Evolutionary conservation across 1,139 yeast species (phyloP), one percentile per base, ranked within the genome.

Genomic region (Pichiaceae sp.): DNA sequence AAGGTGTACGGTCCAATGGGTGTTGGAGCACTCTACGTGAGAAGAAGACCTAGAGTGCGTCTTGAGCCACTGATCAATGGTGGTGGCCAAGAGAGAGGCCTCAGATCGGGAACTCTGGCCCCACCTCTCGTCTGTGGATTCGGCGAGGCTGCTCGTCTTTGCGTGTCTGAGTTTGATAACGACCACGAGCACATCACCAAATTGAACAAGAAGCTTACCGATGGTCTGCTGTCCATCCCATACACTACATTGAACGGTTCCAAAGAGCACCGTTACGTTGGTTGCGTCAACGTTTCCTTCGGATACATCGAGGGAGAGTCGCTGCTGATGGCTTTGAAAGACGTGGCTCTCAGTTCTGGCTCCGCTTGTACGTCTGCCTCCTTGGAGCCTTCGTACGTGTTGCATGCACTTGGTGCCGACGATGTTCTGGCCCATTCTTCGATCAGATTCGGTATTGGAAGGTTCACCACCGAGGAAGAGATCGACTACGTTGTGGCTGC

Each of bases 291-390:
- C 59, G 78, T 91, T 45, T 89, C 97, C 7, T 91, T 91, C 64
- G 97, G 97, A 7, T 91, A 89, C 57, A 83, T 91, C 50, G 99
- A 91, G 67, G 99, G 99, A 50, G 99, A 91, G 64, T 89, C 97
- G 0, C 70, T 91, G 50, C 69, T 91, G 52, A 91, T 91, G 99
- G 98, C 98, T 1, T 74, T 91, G 56, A 89, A 91, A 57, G 98
- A 91, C 59, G 86, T 91, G 56, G 98, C 98, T 0, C 72, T 91
- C 48, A 82, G 95, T 43, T 85, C 96, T 3, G 98, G 98, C 26
- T 86, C 96, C n/a, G 98, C 98, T 3, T 91, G 99, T 70, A 91
- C 99, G 5, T 89, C 97, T 26, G 97, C 98, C 0, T 89, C 97
- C 6, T 72, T 91, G 53, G 99, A 91, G 62, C 99, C 99, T 20